Base-by-base conservation (phyloP, 805 yeast species). In the Kurtzmaniella cleridarum region DNA sequence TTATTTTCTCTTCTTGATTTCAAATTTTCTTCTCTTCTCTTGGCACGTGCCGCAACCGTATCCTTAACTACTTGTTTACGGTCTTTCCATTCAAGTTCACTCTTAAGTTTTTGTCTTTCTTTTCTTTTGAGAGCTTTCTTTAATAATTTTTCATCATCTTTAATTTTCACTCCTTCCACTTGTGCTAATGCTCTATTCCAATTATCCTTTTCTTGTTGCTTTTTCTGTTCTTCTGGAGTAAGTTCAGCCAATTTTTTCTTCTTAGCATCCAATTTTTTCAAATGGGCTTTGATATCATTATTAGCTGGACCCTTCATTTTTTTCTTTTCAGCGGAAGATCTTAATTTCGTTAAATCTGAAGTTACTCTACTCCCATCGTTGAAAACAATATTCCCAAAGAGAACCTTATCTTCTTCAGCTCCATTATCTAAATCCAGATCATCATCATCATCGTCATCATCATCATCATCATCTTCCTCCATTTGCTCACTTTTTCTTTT, bases 61-160 rank as follows among this genome's bases (percentile, higher is more conserved):
- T 81, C 85, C 42, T 78, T 77, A 11, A 93, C 96, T 28, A 74
- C 74, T 50, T 81, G 84, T 57, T 85, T 82, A 48, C 99, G 78
- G 37, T 91, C 97, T 47, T 68, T 75, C 99, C 99, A 93, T 61
- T 91, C 95, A 37, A 78, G 68, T 53, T 88, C 95, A 41, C 95
- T 83, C 68, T 81, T 86, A 54, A 85, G 76, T 70, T 93, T 93
- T 55, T 75, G 74, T 44, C 84, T 79, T 51, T 87, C 91, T 57
- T 88, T 86, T 51, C 84, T 75, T 66, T 84, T 89, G 44, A 91
- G 62, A 2, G 97, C 86, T 60, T 87, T 91, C 53, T 81, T 83
- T 61, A 93, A 74, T 50, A 93, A 66, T 55, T 79, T 81, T 59
- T 91, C 98, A 60, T 91, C 95, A 61, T 93, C 96, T 51, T 84